phyloP scores from a whole-genome alignment of 495 filamentous ascomycete species.

The Xylaria venustula region DNA sequence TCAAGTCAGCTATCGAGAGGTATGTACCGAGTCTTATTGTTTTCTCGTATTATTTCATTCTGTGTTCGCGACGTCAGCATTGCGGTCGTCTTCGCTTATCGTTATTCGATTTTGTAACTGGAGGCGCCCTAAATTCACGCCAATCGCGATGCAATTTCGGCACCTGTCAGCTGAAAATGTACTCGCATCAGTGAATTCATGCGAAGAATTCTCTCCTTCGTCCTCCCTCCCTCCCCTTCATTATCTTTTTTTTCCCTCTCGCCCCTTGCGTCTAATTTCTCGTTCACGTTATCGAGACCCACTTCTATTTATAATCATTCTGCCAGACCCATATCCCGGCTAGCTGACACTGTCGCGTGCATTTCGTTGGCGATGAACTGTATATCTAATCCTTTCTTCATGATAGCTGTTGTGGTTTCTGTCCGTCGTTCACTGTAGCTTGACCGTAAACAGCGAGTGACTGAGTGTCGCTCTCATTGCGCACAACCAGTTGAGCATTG shows the following conservation, averaged over 20 bases:
- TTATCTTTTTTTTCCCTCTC: not conserved
- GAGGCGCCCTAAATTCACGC: not conserved
- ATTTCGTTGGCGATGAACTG: not conserved
- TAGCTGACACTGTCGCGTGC: not conserved
- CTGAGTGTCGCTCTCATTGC: not conserved
- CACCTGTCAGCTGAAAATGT: constrained; percentile 13
- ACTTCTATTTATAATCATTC: constrained; percentile 17
- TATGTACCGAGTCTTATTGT: not conserved
- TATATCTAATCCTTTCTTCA: constrained; percentile 5
- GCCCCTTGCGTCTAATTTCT: constrained; percentile 9
- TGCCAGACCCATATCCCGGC: not conserved
- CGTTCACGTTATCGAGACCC: constrained; percentile 4
- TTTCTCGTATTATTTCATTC: too few relatives aligned
- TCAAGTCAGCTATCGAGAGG: too few relatives aligned
- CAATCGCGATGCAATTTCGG: constrained; percentile 11
- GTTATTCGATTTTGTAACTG: not conserved
- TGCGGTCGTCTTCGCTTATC: not conserved
- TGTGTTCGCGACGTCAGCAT: too few relatives aligned
- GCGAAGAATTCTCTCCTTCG: constrained; percentile 8
- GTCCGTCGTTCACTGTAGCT: constrained; percentile 3
- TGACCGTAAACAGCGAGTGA: not conserved
- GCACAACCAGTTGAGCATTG: not conserved
- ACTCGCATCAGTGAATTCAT: constrained; percentile 14
- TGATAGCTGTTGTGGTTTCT: not conserved
- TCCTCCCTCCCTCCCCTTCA: not conserved